These are phyloP conservation scores for Penicillium maclennaniae DNA, from an alignment of 495 filamentous ascomycete genomes.

Conservation along the genomic window DNA sequence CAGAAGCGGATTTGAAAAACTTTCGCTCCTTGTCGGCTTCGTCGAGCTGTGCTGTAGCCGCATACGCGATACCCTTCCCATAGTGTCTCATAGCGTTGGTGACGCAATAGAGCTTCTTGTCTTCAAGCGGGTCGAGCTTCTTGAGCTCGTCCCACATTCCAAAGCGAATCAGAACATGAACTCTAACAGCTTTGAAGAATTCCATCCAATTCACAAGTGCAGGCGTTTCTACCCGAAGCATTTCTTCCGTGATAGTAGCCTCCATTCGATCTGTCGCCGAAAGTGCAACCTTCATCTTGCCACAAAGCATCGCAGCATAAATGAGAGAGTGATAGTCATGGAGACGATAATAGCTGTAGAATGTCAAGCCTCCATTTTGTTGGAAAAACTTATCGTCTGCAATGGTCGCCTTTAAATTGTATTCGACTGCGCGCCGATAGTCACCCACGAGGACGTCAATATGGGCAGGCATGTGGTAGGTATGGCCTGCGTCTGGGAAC, in stretches of 20 bases:
- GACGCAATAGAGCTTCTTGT: constrained; percentile 49
- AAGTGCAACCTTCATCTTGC: constrained; percentile 47
- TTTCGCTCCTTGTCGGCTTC: constrained; percentile 42
- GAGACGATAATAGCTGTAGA: constrained; percentile 61
- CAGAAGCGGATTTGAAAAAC: constrained; percentile 40
- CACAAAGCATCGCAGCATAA: constrained; percentile 65
- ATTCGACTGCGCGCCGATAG: constrained; percentile 52
- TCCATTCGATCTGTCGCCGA: constrained; percentile 51
- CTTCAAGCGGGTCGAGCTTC: constrained; percentile 41
- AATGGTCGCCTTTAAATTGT: constrained; percentile 51
- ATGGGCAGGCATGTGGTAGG: constrained; percentile 66
- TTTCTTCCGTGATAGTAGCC: constrained; percentile 46
- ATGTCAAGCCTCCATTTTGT: constrained; percentile 46
- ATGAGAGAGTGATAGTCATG: constrained; percentile 62
- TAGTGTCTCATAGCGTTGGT: constrained; percentile 58
- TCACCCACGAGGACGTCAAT: constrained; percentile 62
- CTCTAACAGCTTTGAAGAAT: constrained; percentile 51
- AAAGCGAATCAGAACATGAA: constrained; percentile 63
- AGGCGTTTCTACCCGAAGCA: constrained; percentile 55
- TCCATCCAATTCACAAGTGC: constrained; percentile 69
- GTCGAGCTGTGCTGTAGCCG: constrained; percentile 41
- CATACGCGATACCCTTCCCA: constrained; percentile 54
- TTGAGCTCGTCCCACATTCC: constrained; percentile 57
- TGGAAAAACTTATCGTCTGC: constrained; percentile 56
- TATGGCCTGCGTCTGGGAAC: constrained; percentile 58